These are phyloP conservation scores for Solioccasus polychromus DNA, from an alignment of 768 basidiomycete genomes.

Conservation along the genomic window DNA sequence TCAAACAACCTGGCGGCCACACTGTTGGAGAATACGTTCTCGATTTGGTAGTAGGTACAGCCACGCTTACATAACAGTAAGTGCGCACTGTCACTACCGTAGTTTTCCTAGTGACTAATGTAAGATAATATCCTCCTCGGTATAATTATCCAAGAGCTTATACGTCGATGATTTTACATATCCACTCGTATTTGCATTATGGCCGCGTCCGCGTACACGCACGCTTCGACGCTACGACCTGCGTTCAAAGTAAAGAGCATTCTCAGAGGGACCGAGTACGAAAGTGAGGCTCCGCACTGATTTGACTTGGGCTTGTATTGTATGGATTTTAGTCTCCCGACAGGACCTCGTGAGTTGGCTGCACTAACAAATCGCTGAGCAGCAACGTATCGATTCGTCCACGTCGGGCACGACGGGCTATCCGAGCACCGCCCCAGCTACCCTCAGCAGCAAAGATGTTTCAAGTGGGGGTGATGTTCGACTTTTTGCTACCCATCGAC, in stretches of 20 bases:
- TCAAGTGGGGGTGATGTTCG: slow-evolving; percentile 49
- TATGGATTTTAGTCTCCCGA: slow-evolving; percentile 56
- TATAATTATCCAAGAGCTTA: no score
- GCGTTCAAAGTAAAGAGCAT: slow-evolving; percentile 85
- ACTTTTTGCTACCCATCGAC: slow-evolving; percentile 64
- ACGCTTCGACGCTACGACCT: slow-evolving; percentile 55
- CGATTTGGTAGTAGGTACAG: no score
- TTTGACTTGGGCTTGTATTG: no score
- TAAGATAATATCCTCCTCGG: no score
- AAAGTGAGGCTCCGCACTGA: no score
- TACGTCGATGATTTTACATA: no score
- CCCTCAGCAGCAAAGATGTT: slow-evolving; percentile 35
- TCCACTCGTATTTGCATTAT: slow-evolving; percentile 53
- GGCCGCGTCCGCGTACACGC: slow-evolving; percentile 54
- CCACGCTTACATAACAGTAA: no score
- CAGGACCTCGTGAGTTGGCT: slow-evolving; percentile 75
- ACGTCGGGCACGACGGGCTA: slow-evolving; percentile 55
- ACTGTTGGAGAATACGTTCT: no score
- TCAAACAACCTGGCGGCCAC: no score
- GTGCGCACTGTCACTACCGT: no score
- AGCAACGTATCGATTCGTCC: slow-evolving; percentile 67
- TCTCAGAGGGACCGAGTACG: slow-evolving; percentile 72
- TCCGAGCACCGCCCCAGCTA: slow-evolving; percentile 36
- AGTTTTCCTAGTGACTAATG: no score
- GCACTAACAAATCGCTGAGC: slow-evolving; percentile 74